Evolutionary conservation across 1,284 basidiomycete genomes (phyloP).

Genomic region (Vanrija sp.): DNA sequence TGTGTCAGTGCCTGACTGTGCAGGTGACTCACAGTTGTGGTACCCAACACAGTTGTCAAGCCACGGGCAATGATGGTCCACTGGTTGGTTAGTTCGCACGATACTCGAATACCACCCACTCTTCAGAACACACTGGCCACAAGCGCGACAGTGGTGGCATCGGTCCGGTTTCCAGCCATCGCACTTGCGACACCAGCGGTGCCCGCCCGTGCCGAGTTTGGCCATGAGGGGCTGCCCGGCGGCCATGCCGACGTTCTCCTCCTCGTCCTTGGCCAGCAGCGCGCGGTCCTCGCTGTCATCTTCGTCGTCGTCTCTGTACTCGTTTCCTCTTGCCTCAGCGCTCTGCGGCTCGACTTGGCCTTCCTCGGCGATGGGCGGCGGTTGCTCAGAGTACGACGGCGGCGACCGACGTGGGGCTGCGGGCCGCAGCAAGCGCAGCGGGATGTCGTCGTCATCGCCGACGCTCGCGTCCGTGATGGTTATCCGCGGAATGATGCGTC

Average conservation of each 20-base stretch:
- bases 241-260: conserved; percentile 1
- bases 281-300: conserved; percentile 7
- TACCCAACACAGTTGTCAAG: conserved; percentile 77
- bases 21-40: conserved; percentile 56
- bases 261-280: conserved; percentile 8
- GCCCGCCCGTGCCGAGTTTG: conserved; percentile 31
- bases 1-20: not conserved
- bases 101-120: conserved; percentile 57
- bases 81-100: conserved; percentile 12
- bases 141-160: conserved; percentile 74
- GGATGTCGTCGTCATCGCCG: conserved; percentile 30
- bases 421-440: conserved; percentile 23
- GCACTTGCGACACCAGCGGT: conserved; percentile 46
- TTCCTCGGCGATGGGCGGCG: conserved; percentile 11
- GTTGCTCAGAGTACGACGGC: not conserved
- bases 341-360: not conserved
- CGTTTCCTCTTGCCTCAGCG: too few species aligned
- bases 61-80: conserved; percentile 87
- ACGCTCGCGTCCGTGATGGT: not conserved
- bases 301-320: not conserved
- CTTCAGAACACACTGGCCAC: conserved; percentile 74
- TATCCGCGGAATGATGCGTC: too few species aligned
- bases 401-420: not conserved
- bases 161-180: conserved; percentile 65
- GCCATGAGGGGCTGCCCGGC: conserved; percentile 24